Evolutionary conservation across 331 rosid genomes (phyloP), one percentile per base, ranked within the genome.

Genomic region (Acacia concinna): DNA sequence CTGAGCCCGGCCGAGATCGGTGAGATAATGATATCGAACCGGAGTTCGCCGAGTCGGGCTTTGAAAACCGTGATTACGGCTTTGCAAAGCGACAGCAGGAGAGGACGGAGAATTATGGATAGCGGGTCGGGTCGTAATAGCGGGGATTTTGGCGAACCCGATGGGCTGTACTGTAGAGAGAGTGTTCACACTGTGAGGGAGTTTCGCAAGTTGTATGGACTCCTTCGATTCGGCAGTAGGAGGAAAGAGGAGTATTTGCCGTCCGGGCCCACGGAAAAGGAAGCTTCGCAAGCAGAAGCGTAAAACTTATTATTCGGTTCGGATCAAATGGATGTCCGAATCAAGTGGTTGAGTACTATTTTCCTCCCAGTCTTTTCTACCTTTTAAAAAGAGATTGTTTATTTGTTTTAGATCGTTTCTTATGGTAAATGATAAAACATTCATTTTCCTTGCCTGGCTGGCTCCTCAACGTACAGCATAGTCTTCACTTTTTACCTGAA

Each of bases 11-110:
- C 97, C 3, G 97, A 91, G 77, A 83, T 95, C 4, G 91, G 96
- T 0, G 99, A 93, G 87, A 84, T 95, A 20, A 95, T 95, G 99
- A 91, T 95, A 20, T 89, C 94, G 37, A 93, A 93, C 78, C 91
- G 97, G 78, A 86, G 73, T 44, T 95, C 97, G 4, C 96, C 99
- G 13, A 91, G 86, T 32, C 87, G 99, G 85, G 99, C 99, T 1
- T 68, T 95, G 84, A 95, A 91, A 78, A 86, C 97, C 31, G 87
- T 95, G 8, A 95, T 95, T 8, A 71, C 90, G 17, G 99, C 97
- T 4, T n/a, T 95, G 84, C 97, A 95, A 18, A 77, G 46, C 1
- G 78, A 84, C 5, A 57, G 46, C 38, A 68, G 76, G 51, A 73
- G 71, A 7, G 81, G 71, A 8, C 83, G 78, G 27, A 74, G 78